Conservation (phyloP, 192 early-diverging fungal species). For the Backusella tuberculispora region DNA sequence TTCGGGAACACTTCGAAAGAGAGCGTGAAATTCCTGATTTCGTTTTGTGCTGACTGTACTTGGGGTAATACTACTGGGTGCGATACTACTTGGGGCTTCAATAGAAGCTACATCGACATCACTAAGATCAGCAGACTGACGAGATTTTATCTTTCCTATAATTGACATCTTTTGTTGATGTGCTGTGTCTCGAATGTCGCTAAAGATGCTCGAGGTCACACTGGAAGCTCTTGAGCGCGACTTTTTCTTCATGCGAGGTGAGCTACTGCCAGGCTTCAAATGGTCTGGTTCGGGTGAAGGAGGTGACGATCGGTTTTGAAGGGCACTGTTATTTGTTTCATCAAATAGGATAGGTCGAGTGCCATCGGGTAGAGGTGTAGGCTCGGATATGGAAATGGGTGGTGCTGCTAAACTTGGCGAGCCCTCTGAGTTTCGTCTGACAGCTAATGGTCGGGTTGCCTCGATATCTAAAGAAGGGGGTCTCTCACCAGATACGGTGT, state of each 20-base stretch:
- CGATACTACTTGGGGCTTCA: conserved; percentile 16
- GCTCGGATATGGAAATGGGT: conserved; percentile 7
- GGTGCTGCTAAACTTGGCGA: conserved; percentile 19
- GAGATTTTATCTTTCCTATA: conserved; percentile 5
- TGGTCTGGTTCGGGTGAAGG: background rate
- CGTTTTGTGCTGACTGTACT: conserved; percentile 47
- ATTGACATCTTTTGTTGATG: background rate
- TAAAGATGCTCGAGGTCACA: conserved; percentile 14
- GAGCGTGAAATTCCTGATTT: conserved; percentile 55
- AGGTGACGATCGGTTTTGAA: conserved; percentile 10
- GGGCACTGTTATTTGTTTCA: background rate
- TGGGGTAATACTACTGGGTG: conserved; percentile 18
- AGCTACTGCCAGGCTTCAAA: background rate
- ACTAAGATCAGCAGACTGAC: conserved; percentile 8
- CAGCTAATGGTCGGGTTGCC: background rate
- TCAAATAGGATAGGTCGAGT: background rate
- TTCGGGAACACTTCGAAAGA: conserved; percentile 60
- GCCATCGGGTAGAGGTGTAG: conserved; percentile 3
- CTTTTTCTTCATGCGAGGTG: background rate
- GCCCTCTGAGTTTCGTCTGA: conserved; percentile 40
- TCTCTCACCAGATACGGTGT: conserved; percentile 22
- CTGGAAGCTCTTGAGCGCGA: conserved; percentile 30
- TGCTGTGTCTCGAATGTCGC: background rate
- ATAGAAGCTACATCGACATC: background rate
- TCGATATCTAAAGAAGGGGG: conserved; percentile 8